These are phyloP conservation scores for Aspergillus luchuensis DNA, from an alignment of 2,329 filamentous ascomycete species.

Conservation along the genomic window DNA sequence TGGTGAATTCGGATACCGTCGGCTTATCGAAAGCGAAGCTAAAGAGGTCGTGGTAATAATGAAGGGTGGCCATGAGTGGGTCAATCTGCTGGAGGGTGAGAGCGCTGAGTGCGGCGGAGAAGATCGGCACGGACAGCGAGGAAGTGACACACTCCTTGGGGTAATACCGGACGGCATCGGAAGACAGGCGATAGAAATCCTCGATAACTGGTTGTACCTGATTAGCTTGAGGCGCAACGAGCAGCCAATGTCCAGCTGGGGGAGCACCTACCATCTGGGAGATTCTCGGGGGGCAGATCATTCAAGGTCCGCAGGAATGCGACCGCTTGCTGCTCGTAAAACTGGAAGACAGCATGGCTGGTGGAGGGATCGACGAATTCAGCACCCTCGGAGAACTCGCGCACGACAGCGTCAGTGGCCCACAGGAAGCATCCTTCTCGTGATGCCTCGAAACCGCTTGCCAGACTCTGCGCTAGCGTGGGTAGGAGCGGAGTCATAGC, in stretches of 20 bases:
- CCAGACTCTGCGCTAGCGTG: slow-evolving; percentile 83
- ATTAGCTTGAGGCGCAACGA: slow-evolving; percentile 5
- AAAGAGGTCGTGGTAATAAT: slow-evolving; percentile 88
- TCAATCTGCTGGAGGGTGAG: slow-evolving; percentile 88
- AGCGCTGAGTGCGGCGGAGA: slow-evolving; percentile 83
- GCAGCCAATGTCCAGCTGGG: background rate
- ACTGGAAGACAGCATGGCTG: slow-evolving; percentile 84
- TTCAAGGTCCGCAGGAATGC: slow-evolving; percentile 88
- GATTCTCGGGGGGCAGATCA: slow-evolving; percentile 73
- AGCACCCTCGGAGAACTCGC: slow-evolving; percentile 90
- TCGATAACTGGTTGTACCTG: slow-evolving; percentile 67
- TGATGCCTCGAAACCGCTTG: slow-evolving; percentile 79
- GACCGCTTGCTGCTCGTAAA: slow-evolving; percentile 91
- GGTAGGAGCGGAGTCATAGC: slow-evolving; percentile 84
- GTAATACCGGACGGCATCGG: slow-evolving; percentile 91
- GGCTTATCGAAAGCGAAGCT: slow-evolving; percentile 80
- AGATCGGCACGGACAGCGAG: slow-evolving; percentile 75
- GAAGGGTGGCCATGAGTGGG: slow-evolving; percentile 84
- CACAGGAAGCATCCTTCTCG: slow-evolving; percentile 97
- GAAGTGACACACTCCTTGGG: slow-evolving; percentile 81
- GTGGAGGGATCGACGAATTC: slow-evolving; percentile 82
- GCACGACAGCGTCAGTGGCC: slow-evolving; percentile 91
- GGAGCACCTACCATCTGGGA: slow-evolving; percentile 63
- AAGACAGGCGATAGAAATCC: slow-evolving; percentile 91
- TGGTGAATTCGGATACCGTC: slow-evolving; percentile 57